Percentiles rank a stretch among this genome's conserved stretches.
Evolutionary conservation across 2,329 filamentous ascomycete genomes (phyloP).

Genomic region (Chrysosporium queenslandicum): DNA sequence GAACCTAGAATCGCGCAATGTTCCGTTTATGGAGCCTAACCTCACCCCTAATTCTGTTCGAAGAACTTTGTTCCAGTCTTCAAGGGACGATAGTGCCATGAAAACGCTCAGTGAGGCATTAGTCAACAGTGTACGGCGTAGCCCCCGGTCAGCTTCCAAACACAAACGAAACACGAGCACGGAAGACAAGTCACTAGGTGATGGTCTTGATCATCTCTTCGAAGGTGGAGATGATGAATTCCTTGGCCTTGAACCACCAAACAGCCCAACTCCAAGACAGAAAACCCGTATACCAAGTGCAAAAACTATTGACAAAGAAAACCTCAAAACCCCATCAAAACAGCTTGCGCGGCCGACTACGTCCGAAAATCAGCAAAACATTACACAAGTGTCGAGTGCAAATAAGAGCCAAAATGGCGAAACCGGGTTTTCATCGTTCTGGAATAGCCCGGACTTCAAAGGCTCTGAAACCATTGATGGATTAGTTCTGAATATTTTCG

Average conservation of each 20-base stretch:
- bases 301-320: slow-evolving; percentile 5
- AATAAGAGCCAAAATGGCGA: slow-evolving; percentile 11
- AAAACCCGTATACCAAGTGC: slow-evolving; percentile 20
- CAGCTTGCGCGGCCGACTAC: background rate
- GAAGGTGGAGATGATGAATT: slow-evolving; percentile 43
- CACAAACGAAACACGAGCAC: slow-evolving; percentile 43
- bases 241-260: slow-evolving; percentile 45
- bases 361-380: background rate
- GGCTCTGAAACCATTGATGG: slow-evolving; percentile 27
- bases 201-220: slow-evolving; percentile 57
- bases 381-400: background rate
- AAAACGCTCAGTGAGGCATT: slow-evolving; percentile 30
- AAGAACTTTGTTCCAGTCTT: slow-evolving; percentile 36
- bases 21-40: slow-evolving; percentile 39
- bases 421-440: slow-evolving; percentile 19
- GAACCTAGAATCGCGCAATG: slow-evolving; percentile 38
- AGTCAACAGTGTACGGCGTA: slow-evolving; percentile 42
- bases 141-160: slow-evolving; percentile 30
- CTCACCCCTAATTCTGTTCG: slow-evolving; percentile 47
- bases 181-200: slow-evolving; percentile 45
- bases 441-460: slow-evolving; percentile 22
- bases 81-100: slow-evolving; percentile 29
- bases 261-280: slow-evolving; percentile 44
- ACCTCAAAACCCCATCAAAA: background rate
- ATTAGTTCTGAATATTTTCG: slow-evolving; percentile 33